A percentile compares a stretch with the other conserved stretches of the same genome.
Evolutionary conservation across 2,329 filamentous ascomycete genomes (phyloP).

Genomic region (Paecilomyces sp.): DNA sequence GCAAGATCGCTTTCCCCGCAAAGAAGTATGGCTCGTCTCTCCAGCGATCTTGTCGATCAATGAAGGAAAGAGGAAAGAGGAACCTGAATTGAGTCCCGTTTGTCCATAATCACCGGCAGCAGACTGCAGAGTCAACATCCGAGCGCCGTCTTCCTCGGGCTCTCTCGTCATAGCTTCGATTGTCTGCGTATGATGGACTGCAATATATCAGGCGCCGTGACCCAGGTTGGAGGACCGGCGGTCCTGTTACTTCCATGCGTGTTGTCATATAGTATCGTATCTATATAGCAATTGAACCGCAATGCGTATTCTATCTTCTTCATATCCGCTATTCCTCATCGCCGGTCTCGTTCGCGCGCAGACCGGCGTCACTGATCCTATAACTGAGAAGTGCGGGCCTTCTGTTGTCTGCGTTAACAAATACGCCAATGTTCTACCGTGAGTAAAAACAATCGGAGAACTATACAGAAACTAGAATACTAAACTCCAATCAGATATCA

Average conservation of each 20-base stretch:
- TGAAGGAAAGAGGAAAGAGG: not conserved
- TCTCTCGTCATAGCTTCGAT: not conserved
- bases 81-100: not conserved
- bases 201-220: not conserved
- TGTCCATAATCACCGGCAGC: not conserved
- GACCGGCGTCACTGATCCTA: slow-evolving; percentile 17
- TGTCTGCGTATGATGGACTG: not conserved
- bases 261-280: not conserved
- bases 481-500: slow-evolving; percentile 26
- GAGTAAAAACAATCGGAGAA: slow-evolving; percentile 2
- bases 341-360: slow-evolving; percentile 12
- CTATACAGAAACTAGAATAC: not conserved
- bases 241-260: not conserved
- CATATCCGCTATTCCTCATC: slow-evolving; percentile 1
- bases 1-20: not conserved
- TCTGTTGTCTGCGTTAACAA: slow-evolving; percentile 32
- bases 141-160: not conserved
- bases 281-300: not conserved
- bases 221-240: not conserved
- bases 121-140: not conserved
- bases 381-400: slow-evolving; percentile 21
- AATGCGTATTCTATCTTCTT: slow-evolving; percentile 1
- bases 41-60: not conserved
- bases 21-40: not conserved
- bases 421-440: slow-evolving; percentile 23